Conservation (phyloP, 192 early-diverging fungal genomes). For the Rhizophagus sp. region DNA sequence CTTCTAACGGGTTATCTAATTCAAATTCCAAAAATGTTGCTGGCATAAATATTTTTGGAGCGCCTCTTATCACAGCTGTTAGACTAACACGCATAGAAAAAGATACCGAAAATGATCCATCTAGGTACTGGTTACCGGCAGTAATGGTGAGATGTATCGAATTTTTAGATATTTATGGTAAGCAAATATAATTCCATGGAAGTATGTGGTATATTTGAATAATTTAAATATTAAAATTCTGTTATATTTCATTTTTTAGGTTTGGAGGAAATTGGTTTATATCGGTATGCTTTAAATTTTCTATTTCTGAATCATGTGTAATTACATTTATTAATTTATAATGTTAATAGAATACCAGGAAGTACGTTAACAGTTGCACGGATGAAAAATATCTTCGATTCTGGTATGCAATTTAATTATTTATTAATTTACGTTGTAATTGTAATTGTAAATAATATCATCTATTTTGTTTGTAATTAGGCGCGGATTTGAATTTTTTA, state of each 20-base stretch:
- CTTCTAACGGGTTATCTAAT: not conserved
- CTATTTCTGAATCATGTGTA: not conserved
- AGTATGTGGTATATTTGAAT: too few species aligned
- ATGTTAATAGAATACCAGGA: conserved; percentile 12
- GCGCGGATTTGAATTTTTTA: conserved; percentile 23
- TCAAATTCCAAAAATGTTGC: not conserved
- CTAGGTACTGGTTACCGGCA: conserved; percentile 22
- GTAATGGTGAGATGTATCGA: conserved; percentile 23
- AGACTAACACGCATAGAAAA: conserved; percentile 27
- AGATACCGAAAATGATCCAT: conserved; percentile 25
- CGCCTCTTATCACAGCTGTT: not conserved
- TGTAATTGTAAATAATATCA: not conserved
- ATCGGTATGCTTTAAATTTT: conserved; percentile 1
- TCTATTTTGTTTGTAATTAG: not conserved
- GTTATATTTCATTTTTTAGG: not conserved
- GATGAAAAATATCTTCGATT: conserved; percentile 14
- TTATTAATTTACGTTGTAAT: not conserved
- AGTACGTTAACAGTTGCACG: conserved; percentile 1
- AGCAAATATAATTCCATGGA: too few species aligned
- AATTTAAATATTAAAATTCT: not conserved
- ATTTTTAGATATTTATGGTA: conserved; percentile 30
- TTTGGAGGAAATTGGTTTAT: conserved; percentile 16
- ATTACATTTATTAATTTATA: not conserved
- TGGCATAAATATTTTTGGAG: conserved; percentile 13
- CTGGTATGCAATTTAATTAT: not conserved